Conservation (phyloP, 768 basidiomycete genomes). For the Trametes cinnabarina region DNA sequence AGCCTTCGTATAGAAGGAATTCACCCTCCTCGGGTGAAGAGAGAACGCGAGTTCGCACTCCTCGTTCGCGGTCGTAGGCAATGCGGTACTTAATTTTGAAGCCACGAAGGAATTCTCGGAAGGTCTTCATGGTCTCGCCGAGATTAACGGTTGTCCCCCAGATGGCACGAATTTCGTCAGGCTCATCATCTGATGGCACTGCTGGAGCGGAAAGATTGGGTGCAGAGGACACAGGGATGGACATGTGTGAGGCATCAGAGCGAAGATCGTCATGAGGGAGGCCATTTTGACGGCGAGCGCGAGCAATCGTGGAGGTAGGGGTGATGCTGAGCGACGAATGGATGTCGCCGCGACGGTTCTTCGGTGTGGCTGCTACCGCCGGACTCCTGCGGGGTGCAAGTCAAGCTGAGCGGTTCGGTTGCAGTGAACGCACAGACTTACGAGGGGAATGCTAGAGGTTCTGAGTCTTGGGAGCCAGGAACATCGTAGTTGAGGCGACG, state of each 20-base stretch:
- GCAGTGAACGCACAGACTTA: constrained; percentile 33
- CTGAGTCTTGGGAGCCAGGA: constrained; percentile 41
- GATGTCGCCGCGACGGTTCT: constrained; percentile 84
- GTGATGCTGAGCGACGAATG: constrained; percentile 74
- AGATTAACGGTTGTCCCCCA: constrained; percentile 98
- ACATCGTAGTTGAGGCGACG: constrained; percentile 21
- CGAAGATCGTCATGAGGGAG: constrained; percentile 44
- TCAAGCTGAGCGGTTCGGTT: neutral
- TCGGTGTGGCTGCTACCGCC: constrained; percentile 56
- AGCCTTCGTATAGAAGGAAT: constrained; percentile 70
- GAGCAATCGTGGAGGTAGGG: constrained; percentile 43
- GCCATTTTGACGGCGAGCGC: constrained; percentile 36
- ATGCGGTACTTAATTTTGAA: constrained; percentile 92
- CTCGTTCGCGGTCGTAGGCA: constrained; percentile 64
- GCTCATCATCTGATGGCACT: constrained; percentile 66
- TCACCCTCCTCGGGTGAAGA: constrained; percentile 66
- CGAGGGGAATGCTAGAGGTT: constrained; percentile 72
- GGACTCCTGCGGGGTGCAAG: constrained; percentile 45
- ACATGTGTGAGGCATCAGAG: constrained; percentile 59
- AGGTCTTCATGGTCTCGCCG: constrained; percentile 85
- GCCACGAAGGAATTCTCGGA: constrained; percentile 83
- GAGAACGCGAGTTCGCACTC: constrained; percentile 48
- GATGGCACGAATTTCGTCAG: constrained; percentile 85
- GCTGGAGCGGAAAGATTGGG: constrained; percentile 59
- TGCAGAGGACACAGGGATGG: constrained; percentile 55